Conservation (phyloP, 108 stramenopile genomes). For the Skeletonema marinoi region DNA sequence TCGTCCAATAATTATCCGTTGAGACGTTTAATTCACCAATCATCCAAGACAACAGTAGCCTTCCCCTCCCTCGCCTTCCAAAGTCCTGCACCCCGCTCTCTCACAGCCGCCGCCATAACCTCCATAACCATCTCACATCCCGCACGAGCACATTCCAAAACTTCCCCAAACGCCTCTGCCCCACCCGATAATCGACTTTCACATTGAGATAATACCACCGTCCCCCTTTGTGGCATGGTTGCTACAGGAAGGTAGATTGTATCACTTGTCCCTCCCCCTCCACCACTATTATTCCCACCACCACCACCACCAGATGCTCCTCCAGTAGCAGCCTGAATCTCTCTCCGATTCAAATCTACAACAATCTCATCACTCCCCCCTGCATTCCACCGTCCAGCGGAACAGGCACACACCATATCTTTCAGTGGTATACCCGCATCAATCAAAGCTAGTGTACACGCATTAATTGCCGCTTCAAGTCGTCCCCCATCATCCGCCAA, state of each 20-base stretch:
- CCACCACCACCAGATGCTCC: conserved; percentile 26
- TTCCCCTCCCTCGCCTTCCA: conserved; percentile 60
- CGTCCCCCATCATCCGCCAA: conserved; percentile 88
- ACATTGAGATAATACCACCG: conserved; percentile 84
- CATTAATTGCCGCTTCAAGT: conserved; percentile 85
- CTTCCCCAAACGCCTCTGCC: conserved; percentile 62
- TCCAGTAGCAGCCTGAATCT: conserved; percentile 52
- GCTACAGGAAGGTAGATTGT: conserved; percentile 81
- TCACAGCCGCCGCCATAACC: conserved; percentile 77
- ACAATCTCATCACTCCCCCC: conserved; percentile 62
- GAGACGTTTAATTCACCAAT: neutral
- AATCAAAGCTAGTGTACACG: conserved; percentile 77
- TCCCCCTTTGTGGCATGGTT: conserved; percentile 85
- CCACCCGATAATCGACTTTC: conserved; percentile 76
- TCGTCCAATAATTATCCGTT: neutral
- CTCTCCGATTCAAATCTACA: conserved; percentile 81
- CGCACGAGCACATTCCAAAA: conserved; percentile 80
- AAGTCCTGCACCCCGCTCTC: conserved; percentile 64
- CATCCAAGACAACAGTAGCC: conserved; percentile 27
- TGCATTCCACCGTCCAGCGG: conserved; percentile 70
- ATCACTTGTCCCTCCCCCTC: conserved; percentile 56
- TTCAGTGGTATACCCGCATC: conserved; percentile 86
- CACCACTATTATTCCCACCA: conserved; percentile 44
- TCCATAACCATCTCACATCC: conserved; percentile 87
- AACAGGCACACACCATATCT: conserved; percentile 85